Base-by-base conservation (phyloP, 768 basidiomycete genomes). In the Hemileccinum rubropunctum region DNA sequence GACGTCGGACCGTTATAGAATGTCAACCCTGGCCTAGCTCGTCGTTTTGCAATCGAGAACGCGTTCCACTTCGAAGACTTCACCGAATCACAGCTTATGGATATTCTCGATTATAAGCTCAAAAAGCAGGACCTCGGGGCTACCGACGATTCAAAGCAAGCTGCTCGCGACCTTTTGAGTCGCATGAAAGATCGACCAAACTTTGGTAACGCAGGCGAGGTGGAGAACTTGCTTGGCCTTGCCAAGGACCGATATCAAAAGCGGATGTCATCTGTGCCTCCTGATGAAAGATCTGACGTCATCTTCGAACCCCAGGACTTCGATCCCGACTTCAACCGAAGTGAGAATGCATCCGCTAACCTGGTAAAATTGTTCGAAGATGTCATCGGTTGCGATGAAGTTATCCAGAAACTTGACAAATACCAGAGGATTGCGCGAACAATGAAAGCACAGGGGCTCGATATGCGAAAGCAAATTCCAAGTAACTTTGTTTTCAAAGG, bases 401-500 rank as follows among this genome's bases (percentile, higher is more conserved):
- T 84, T 32, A 67, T 84, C 4, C 52, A 55, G 39, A 78, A 75
- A 52, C 68, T 88, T 4, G 59, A 62, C 4, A 57, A 66, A 4
- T 85, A 77, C 52, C 86, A 87, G 61, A 67, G 72, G 48, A 74
- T 82, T 15, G 78, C 80, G 2, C 58, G 55, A 9, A 63, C 57
- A n/a, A 72, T 76, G 64, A 79, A 78, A 57, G 58, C 56, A 8
- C 64, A 68, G 20, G 72, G 73, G 1, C 59, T 71, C 28, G 77
- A 83, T 48, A 65, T 73, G 33, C 73, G 77, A 3, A 69, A 76
- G 1, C 70, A 73, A 27, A 77, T 87, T 18, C 84, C 86, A 1
- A 86, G 68, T 9, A 74, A 74, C 38, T 88, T 86, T 45, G 72
- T 88, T 2, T 87, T 88, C 73, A 86, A 83, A 54, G 86, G 86